phyloP scores from a whole-genome alignment of 2,329 filamentous ascomycete genomes.

The Cladosporium sp. region DNA sequence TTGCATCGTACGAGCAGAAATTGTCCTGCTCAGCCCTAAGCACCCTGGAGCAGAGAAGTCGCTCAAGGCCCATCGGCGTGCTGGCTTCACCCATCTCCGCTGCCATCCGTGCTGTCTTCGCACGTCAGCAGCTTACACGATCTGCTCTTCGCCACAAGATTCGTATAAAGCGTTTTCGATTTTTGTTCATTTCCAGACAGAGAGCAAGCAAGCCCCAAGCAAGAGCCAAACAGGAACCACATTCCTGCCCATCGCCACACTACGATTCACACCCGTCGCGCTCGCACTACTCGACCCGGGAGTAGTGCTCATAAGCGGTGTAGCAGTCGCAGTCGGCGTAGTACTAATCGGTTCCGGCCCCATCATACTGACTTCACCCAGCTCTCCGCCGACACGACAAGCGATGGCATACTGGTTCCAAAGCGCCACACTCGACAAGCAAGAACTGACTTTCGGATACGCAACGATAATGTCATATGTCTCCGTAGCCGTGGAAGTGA shows the following conservation, averaged over 20 bases:
- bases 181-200: constrained; percentile 1
- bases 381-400: constrained; percentile 1
- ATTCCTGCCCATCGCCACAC: not conserved
- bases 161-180: not conserved
- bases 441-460: constrained; percentile 7
- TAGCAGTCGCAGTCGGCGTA: not conserved
- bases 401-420: not conserved
- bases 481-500: not conserved
- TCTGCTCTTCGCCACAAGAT: not conserved
- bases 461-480: not conserved
- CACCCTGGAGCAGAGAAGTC: not conserved
- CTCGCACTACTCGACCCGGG: not conserved
- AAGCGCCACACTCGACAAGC: constrained; percentile 10
- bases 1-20: not conserved
- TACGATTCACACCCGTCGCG: not conserved
- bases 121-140: not conserved
- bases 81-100: not conserved
- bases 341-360: not conserved
- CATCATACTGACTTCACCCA: not conserved
- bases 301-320: not conserved
- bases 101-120: too few relatives aligned
- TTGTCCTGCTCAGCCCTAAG: not conserved
- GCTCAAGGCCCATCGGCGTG: not conserved
- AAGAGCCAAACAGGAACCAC: not conserved
- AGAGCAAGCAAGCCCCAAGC: not conserved